Percentiles rank a stretch among this genome's conserved stretches.
Evolutionary conservation across 2,329 filamentous ascomycete species (phyloP).

Genomic region (Colletotrichum karsti): DNA sequence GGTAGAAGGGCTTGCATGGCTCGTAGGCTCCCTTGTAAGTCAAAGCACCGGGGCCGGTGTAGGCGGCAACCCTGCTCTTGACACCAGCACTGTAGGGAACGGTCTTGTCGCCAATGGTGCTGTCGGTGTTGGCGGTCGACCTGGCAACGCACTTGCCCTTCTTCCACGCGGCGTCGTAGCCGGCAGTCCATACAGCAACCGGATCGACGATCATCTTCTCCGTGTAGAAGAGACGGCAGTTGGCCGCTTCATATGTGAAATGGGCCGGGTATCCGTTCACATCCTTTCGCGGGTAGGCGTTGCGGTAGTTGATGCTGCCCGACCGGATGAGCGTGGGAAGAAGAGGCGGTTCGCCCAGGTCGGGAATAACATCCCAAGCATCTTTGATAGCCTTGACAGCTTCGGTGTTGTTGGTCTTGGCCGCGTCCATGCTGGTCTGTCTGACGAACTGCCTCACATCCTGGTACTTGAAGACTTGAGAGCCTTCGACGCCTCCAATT

Average conservation of each 20-base stretch:
- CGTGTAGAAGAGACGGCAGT: slow-evolving; percentile 67
- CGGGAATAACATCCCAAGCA: neutral
- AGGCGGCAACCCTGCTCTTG: neutral
- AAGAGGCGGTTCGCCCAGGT: slow-evolving; percentile 13
- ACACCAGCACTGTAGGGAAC: slow-evolving; percentile 2
- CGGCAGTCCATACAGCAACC: slow-evolving; percentile 56
- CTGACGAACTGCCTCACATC: slow-evolving; percentile 28
- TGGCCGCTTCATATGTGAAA: slow-evolving; percentile 64
- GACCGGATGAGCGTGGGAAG: slow-evolving; percentile 44
- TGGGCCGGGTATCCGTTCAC: slow-evolving; percentile 55
- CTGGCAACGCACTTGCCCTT: slow-evolving; percentile 39
- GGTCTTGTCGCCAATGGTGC: slow-evolving; percentile 19
- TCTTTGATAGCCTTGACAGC: neutral
- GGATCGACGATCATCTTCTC: slow-evolving; percentile 56
- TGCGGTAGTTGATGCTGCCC: slow-evolving; percentile 50
- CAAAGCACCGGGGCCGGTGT: slow-evolving; percentile 22
- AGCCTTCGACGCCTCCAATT: slow-evolving; percentile 67
- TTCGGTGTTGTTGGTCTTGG: slow-evolving; percentile 13
- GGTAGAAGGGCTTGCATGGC: neutral
- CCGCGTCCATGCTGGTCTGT: neutral
- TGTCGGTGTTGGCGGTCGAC: slow-evolving; percentile 17
- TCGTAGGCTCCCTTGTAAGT: slow-evolving; percentile 14
- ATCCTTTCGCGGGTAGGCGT: slow-evolving; percentile 38
- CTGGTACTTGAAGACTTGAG: slow-evolving; percentile 43
- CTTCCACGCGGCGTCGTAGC: slow-evolving; percentile 46